Conservation (phyloP, 768 basidiomycete species). For the Porphyrellus cyaneotinctus region DNA sequence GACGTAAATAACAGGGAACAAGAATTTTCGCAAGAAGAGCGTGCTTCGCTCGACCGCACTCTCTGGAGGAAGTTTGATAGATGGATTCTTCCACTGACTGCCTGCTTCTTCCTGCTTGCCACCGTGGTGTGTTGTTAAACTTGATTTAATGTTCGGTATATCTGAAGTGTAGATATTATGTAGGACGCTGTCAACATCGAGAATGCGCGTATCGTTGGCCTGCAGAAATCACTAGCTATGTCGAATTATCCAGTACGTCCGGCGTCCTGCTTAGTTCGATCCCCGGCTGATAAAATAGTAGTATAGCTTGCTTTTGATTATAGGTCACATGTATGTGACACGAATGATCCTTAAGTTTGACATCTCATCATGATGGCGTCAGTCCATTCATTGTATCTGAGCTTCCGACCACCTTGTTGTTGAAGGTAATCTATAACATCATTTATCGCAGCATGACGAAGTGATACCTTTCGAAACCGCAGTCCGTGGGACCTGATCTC, state of each 20-base stretch:
- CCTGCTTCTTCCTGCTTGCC: constrained; percentile 48
- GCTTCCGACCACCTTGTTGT: constrained; percentile 52
- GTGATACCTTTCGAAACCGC: background rate
- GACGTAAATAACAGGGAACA: constrained; percentile 4
- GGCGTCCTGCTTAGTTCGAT: background rate
- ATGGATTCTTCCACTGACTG: constrained; percentile 45
- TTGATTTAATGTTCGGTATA: background rate
- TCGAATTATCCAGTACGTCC: constrained; percentile 24
- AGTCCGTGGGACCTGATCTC: background rate
- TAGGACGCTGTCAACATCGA: constrained; percentile 46
- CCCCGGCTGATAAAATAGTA: constrained; percentile 1
- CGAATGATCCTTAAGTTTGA: background rate
- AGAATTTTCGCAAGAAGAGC: constrained; percentile 10
- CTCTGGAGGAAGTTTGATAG: constrained; percentile 49
- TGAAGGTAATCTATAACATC: constrained; percentile 37
- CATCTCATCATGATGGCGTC: background rate
- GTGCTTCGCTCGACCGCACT: constrained; percentile 27
- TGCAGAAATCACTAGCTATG: constrained; percentile 44
- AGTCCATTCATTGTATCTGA: constrained; percentile 45
- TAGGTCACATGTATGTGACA: constrained; percentile 8
- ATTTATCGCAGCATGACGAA: too few relatives aligned
- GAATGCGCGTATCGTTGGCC: constrained; percentile 58
- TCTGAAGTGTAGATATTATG: background rate
- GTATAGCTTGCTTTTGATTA: constrained; percentile 34
- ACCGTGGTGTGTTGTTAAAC: constrained; percentile 39